These are phyloP conservation scores for Argentina anserina DNA, from an alignment of 306 rosid species.

Conservation along the genomic window DNA sequence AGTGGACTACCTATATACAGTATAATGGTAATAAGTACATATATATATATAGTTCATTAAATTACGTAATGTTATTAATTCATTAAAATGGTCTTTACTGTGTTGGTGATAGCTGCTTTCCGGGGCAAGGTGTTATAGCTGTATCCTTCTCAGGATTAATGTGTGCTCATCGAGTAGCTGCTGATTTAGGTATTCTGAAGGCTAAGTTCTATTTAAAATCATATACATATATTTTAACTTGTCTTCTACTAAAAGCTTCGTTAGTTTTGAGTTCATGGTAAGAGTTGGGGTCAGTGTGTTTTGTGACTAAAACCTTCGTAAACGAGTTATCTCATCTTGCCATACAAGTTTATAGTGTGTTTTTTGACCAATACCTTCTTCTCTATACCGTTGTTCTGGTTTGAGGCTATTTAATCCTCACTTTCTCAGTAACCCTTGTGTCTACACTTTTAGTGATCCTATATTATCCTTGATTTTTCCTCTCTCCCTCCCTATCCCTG, in stretches of 20 bases:
- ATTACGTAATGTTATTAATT: too few species aligned
- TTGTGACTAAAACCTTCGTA: too few species aligned
- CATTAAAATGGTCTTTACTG: slow-evolving; percentile 92
- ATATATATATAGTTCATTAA: too few species aligned
- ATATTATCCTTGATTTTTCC: not conserved
- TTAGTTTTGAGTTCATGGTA: too few species aligned
- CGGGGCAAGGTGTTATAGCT: slow-evolving; percentile 98
- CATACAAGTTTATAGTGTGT: too few species aligned
- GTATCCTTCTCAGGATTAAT: slow-evolving; percentile 94
- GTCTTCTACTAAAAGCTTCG: not conserved
- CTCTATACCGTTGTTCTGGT: not conserved
- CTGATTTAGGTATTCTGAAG: slow-evolving; percentile 68
- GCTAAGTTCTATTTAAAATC: slow-evolving; percentile 12
- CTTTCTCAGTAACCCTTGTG: not conserved
- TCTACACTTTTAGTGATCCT: not conserved
- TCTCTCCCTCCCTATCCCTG: not conserved
- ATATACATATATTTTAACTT: not conserved
- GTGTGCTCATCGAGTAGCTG: slow-evolving; percentile 97
- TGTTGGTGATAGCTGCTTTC: slow-evolving; percentile 99
- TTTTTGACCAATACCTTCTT: too few species aligned
- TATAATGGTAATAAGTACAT: too few species aligned
- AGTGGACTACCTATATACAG: too few species aligned
- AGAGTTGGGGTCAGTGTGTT: too few species aligned
- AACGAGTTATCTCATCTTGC: too few species aligned
- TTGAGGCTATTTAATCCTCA: not conserved